Evolutionary conservation across 2,329 filamentous ascomycete species (phyloP).

Genomic region (Fusarium equiseti): DNA sequence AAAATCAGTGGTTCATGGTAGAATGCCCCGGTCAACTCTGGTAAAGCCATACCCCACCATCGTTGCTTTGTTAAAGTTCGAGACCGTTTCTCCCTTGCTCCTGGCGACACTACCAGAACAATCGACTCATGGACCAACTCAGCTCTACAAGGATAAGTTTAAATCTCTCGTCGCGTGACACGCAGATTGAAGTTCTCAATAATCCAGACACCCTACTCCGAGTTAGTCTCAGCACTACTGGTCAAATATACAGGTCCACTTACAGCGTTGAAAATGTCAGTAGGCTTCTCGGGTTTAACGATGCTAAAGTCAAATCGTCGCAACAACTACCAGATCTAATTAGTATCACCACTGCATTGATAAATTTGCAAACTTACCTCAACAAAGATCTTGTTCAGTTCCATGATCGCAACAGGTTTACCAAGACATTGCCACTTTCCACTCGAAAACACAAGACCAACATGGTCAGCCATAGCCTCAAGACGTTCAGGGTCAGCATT

Average conservation of each 20-base stretch:
- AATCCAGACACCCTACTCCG: slow-evolving; percentile 16
- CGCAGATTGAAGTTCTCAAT: slow-evolving; percentile 29
- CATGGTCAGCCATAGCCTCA: slow-evolving; percentile 50
- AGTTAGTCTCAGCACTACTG: background rate
- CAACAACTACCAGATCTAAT: slow-evolving; percentile 5
- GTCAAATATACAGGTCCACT: background rate
- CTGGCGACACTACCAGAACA: background rate
- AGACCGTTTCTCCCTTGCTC: background rate
- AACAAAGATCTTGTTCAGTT: slow-evolving; percentile 55
- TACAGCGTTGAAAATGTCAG: slow-evolving; percentile 29
- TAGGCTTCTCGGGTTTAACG: slow-evolving; percentile 9
- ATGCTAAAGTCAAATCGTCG: slow-evolving; percentile 33
- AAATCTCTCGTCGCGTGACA: background rate
- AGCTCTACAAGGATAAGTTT: background rate
- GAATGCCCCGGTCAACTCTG: too few species aligned
- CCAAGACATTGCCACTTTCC: slow-evolving; percentile 57
- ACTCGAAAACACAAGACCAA: slow-evolving; percentile 55
- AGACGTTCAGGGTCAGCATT: slow-evolving; percentile 49
- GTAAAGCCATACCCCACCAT: too few species aligned
- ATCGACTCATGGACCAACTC: background rate
- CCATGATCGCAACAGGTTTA: slow-evolving; percentile 53
- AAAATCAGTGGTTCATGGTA: too few species aligned
- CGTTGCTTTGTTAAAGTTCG: background rate
- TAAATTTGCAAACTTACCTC: too few species aligned
- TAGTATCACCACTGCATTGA: too few species aligned